These are phyloP conservation scores for Globisporangium ultimum DNA, from an alignment of 352 stramenopile genomes.

Conservation along the genomic window DNA sequence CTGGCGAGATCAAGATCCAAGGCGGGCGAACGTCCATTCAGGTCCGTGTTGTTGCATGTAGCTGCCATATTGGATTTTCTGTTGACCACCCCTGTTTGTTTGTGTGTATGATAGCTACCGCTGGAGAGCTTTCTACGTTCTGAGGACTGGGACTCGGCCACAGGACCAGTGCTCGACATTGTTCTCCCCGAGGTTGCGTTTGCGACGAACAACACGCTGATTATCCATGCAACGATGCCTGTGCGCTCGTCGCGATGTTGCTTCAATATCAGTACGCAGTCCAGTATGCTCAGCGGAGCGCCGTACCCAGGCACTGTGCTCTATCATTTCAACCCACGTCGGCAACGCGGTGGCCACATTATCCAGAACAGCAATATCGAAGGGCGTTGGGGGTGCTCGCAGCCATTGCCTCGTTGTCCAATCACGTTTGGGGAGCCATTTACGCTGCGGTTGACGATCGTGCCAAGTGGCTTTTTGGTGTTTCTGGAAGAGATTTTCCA, in stretches of 20 bases:
- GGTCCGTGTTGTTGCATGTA: constrained; percentile 4
- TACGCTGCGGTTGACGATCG: constrained; percentile 69
- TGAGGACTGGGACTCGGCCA: constrained; percentile 81
- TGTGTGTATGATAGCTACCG: constrained; percentile 27
- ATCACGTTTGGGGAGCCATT: constrained; percentile 77
- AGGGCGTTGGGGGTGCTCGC: constrained; percentile 65
- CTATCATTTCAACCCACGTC: constrained; percentile 79
- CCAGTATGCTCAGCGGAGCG: constrained; percentile 63
- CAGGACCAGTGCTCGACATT: constrained; percentile 48
- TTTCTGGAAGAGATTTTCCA: constrained; percentile 82
- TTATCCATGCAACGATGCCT: constrained; percentile 74
- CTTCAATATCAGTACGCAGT: constrained; percentile 76
- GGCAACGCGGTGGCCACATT: constrained; percentile 57
- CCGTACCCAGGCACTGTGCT: constrained; percentile 74
- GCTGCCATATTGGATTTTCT: too few species aligned
- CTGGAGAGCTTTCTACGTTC: constrained; percentile 72
- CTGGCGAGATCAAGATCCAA: constrained; percentile 75
- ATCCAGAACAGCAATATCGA: constrained; percentile 86
- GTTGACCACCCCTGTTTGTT: too few species aligned
- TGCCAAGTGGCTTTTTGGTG: constrained; percentile 67
- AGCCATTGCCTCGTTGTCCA: constrained; percentile 59
- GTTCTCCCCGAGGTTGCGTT: constrained; percentile 75
- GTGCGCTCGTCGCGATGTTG: constrained; percentile 59
- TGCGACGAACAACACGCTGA: constrained; percentile 82
- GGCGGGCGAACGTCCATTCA: constrained; percentile 73